Evolutionary conservation across 257 asterid genomes (phyloP), one percentile per base, ranked within the genome.

Genomic region (Echites panduratus): DNA sequence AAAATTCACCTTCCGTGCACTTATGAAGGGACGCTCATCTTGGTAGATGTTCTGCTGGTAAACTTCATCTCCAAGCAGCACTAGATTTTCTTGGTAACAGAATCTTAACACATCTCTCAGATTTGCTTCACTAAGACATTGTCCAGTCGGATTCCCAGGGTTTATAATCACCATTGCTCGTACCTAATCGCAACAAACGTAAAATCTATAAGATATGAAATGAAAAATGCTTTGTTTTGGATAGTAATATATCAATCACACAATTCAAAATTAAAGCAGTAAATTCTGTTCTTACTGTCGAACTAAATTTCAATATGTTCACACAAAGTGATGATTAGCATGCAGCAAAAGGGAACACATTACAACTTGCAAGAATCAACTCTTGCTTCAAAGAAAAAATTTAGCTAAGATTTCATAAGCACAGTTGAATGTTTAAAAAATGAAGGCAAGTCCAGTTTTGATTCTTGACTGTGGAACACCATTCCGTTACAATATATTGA

Each of bases 121-220:
- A 84, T 94, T 94, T 48, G 92, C 91, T 77, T 61, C 89, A 70
- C 99, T 91, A 40, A 94, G 96, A 75, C 99, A 94, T 79, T 94
- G 99, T 41, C 99, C 99, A 3, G 98, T 94, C 9, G 98, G 99
- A 72, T 94, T 94, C 67, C 99, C 99, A 3, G 99, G 98, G 85
- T 94, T 94, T 78, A 94, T 94, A 66, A 94, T 91, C 88, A 91
- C 99, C 99, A 94, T 94, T 66, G 99, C 99, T 56, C 98, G 89
- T 75, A 94, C 96, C 99, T 94, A 80, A 70, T 70, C 76, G 70
- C 75, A 78, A 53, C 40, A 50, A 52, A 61, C 29, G 73, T 50
- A 68, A 20, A 66, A 54, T 50, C 63, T 43, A 66, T 22, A 53
- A 17, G 68, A 54, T 13, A 49, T 20, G 17, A 17, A 56, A 56